phyloP scores from a whole-genome alignment of 2,329 filamentous ascomycete genomes.

The Hyphodiscus sp. region DNA sequence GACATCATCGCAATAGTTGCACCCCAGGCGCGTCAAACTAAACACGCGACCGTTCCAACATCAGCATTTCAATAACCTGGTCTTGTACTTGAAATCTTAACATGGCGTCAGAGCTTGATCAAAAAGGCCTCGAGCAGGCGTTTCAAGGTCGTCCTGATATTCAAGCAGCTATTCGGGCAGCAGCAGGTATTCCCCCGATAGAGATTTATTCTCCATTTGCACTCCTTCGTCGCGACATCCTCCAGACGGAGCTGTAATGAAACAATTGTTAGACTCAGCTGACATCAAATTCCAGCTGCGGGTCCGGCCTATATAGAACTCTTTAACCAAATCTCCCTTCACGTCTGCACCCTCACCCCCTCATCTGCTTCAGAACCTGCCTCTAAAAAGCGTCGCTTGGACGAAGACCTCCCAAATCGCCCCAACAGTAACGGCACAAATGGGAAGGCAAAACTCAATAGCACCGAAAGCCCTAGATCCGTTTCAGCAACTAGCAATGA shows the following conservation, averaged over 20 bases:
- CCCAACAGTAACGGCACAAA: slow-evolving; percentile 19
- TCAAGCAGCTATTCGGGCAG: slow-evolving; percentile 27
- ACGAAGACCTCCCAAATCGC: slow-evolving; percentile 21
- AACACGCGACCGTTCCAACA: not conserved
- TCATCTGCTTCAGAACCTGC: slow-evolving; percentile 19
- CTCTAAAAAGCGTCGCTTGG: slow-evolving; percentile 28
- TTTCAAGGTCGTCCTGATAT: slow-evolving; percentile 28
- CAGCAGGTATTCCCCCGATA: slow-evolving; percentile 20
- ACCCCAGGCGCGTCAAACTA: not conserved
- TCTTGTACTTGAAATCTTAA: slow-evolving; percentile 1
- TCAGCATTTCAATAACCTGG: not conserved
- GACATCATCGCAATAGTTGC: not conserved
- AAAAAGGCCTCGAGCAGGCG: slow-evolving; percentile 25
- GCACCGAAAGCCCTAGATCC: not conserved
- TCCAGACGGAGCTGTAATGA: no score
- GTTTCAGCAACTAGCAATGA: slow-evolving; percentile 36
- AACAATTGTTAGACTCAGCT: not conserved
- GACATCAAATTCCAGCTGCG: not conserved
- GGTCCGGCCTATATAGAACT: slow-evolving; percentile 25
- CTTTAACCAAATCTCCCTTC: slow-evolving; percentile 30
- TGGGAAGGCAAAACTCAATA: slow-evolving; percentile 7
- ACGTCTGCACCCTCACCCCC: slow-evolving; percentile 19
- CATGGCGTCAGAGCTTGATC: slow-evolving; percentile 25
- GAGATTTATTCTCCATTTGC: no score
- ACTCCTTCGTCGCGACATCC: no score